These are phyloP conservation scores for Xylariaceae sp. DNA, from an alignment of 2,329 filamentous ascomycete genomes.

Conservation along the genomic window DNA sequence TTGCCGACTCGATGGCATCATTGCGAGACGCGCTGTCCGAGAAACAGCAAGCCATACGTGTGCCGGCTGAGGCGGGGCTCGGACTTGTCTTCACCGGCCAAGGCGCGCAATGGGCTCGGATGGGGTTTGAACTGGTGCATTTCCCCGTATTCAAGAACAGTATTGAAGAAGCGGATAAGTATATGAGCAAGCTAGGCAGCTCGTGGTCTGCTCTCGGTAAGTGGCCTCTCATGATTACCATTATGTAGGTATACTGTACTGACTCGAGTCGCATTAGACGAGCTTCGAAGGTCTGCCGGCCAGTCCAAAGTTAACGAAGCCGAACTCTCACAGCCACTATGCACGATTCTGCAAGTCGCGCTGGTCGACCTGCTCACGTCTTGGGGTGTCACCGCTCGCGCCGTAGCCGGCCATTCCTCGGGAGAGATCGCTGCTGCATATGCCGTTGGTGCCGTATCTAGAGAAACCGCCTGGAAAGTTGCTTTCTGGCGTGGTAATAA, in stretches of 20 bases:
- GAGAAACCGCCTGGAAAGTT: conserved; percentile 29
- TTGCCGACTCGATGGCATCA: conserved; percentile 3
- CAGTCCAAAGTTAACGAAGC: conserved; percentile 9
- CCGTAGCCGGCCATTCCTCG: conserved; percentile 36
- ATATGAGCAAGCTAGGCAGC: conserved; percentile 7
- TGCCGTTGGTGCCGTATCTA: conserved; percentile 26
- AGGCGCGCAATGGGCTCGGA: conserved; percentile 41
- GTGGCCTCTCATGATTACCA: too few relatives aligned
- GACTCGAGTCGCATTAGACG: conserved; percentile 3
- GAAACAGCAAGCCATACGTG: conserved; percentile 4
- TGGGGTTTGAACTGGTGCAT: conserved; percentile 32
- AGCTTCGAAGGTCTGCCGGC: conserved; percentile 7
- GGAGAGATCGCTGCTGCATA: conserved; percentile 40
- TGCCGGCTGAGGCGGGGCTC: conserved; percentile 3
- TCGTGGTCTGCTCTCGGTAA: conserved; percentile 10
- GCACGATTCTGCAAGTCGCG: conserved; percentile 32
- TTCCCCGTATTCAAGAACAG: conserved; percentile 7
- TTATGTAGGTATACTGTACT: not conserved
- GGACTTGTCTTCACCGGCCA: conserved; percentile 41
- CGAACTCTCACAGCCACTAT: conserved; percentile 11
- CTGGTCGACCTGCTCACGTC: conserved; percentile 34
- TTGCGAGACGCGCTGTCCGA: conserved; percentile 2
- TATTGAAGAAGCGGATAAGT: conserved; percentile 9
- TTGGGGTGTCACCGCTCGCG: conserved; percentile 25
- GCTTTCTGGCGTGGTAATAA: conserved; percentile 34